Conservation (phyloP, 2,329 filamentous ascomycete genomes). For the Aaosphaeria pasadenensis region DNA sequence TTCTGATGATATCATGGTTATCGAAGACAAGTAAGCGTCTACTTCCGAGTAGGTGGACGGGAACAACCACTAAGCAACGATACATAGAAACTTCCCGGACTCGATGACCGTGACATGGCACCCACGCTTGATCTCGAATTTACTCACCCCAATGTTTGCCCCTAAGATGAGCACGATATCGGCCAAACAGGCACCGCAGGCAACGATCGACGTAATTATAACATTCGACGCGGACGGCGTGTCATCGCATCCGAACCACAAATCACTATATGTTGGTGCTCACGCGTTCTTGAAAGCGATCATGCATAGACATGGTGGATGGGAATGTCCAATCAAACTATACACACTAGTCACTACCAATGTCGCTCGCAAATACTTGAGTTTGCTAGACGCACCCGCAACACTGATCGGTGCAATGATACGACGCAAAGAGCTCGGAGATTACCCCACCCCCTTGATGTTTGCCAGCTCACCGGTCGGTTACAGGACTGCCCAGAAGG, state of each 20-base stretch:
- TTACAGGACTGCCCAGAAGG: constrained; percentile 68
- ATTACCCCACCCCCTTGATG: constrained; percentile 57
- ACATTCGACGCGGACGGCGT: constrained; percentile 86
- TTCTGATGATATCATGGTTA: constrained; percentile 78
- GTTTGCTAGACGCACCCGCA: constrained; percentile 70
- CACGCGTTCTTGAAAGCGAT: constrained; percentile 67
- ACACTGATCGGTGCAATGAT: constrained; percentile 62
- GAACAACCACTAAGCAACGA: constrained; percentile 3
- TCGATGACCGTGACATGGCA: constrained; percentile 83
- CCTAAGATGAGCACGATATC: constrained; percentile 54
- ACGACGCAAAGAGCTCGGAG: constrained; percentile 50
- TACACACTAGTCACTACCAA: constrained; percentile 78
- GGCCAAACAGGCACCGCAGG: constrained; percentile 44
- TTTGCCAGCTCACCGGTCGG: constrained; percentile 66
- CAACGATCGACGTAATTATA: constrained; percentile 74
- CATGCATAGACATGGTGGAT: constrained; percentile 61
- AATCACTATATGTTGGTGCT: constrained; percentile 81
- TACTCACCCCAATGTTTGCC: constrained; percentile 72
- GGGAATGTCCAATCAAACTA: constrained; percentile 71
- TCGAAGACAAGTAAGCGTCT: constrained; percentile 65
- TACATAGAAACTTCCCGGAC: constrained; percentile 70
- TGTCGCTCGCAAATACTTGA: constrained; percentile 76
- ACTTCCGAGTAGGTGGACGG: background rate
- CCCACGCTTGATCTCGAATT: constrained; percentile 62
- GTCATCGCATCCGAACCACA: constrained; percentile 90